phyloP scores from a whole-genome alignment of 352 stramenopile genomes.

The Globisporangium nunn region DNA sequence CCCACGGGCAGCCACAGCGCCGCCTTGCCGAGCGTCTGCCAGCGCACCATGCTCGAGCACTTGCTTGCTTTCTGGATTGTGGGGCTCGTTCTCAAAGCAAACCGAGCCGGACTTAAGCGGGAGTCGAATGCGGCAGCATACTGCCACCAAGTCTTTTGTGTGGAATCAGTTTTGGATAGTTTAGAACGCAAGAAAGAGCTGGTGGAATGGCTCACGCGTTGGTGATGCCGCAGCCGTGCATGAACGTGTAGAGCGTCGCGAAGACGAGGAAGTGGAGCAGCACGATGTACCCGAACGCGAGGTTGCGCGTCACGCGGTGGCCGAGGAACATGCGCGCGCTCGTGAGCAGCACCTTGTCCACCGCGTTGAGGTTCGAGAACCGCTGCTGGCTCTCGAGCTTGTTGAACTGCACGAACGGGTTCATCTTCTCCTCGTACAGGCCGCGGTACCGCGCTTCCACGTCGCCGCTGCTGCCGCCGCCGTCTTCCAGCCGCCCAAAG shows the following conservation, averaged over 20 bases:
- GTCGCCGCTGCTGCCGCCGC: slow-evolving; percentile 18
- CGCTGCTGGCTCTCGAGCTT: slow-evolving; percentile 86
- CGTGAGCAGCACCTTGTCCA: slow-evolving; percentile 88
- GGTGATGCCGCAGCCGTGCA: slow-evolving; percentile 75
- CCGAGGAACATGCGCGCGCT: slow-evolving; percentile 78
- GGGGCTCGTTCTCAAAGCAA: too few species aligned
- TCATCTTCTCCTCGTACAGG: slow-evolving; percentile 90
- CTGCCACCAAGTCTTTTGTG: not conserved
- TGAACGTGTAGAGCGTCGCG: slow-evolving; percentile 82
- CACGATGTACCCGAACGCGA: slow-evolving; percentile 80
- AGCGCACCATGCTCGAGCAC: slow-evolving; percentile 22
- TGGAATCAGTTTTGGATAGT: not conserved
- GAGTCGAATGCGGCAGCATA: not conserved
- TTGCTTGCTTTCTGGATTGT: not conserved
- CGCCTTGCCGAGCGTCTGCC: slow-evolving; percentile 51
- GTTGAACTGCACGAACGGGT: slow-evolving; percentile 90
- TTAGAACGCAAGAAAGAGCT: not conserved
- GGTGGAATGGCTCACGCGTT: slow-evolving; percentile 34
- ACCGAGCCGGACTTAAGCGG: not conserved
- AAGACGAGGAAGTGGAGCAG: slow-evolving; percentile 83
- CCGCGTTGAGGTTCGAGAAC: slow-evolving; percentile 85
- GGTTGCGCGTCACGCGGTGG: slow-evolving; percentile 77
- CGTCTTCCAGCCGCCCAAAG: slow-evolving; percentile 29
- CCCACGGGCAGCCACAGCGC: slow-evolving; percentile 80
- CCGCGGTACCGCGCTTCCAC: slow-evolving; percentile 76